Evolutionary conservation across 1,139 yeast genomes (phyloP).

Genomic region (Eremothecium gossypii): DNA sequence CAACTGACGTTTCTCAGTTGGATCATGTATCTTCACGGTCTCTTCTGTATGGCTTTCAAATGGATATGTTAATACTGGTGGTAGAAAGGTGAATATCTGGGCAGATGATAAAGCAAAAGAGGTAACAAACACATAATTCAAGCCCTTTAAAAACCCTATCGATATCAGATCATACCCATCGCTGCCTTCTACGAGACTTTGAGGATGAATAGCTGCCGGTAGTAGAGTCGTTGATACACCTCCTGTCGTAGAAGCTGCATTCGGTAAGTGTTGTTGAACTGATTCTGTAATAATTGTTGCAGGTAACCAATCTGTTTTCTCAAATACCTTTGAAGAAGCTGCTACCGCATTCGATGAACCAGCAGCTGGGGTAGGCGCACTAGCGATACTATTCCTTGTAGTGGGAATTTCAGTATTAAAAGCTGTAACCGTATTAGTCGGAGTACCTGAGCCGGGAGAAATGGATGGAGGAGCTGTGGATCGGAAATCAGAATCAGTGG

Average conservation of each 20-base stretch:
- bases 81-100: constrained; percentile 62
- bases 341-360: no score
- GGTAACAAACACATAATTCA: constrained; percentile 63
- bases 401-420: no score
- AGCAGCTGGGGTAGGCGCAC: no score
- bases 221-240: constrained; percentile 58
- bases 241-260: constrained; percentile 22
- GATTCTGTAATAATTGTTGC: neutral
- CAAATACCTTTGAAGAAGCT: no score
- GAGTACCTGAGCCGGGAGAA: no score
- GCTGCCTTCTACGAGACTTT: neutral
- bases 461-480: no score
- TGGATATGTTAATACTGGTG: constrained; percentile 44
- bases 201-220: constrained; percentile 10
- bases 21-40: no score
- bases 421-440: no score
- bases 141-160: constrained; percentile 52
- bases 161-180: constrained; percentile 43
- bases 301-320: neutral
- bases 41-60: constrained; percentile 29
- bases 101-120: constrained; percentile 56
- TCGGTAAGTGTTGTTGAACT: neutral
- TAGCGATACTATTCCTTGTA: no score
- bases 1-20: no score
- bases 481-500: no score